phyloP scores from a whole-genome alignment of 1,284 basidiomycete species.

The Agaricales sp. region DNA sequence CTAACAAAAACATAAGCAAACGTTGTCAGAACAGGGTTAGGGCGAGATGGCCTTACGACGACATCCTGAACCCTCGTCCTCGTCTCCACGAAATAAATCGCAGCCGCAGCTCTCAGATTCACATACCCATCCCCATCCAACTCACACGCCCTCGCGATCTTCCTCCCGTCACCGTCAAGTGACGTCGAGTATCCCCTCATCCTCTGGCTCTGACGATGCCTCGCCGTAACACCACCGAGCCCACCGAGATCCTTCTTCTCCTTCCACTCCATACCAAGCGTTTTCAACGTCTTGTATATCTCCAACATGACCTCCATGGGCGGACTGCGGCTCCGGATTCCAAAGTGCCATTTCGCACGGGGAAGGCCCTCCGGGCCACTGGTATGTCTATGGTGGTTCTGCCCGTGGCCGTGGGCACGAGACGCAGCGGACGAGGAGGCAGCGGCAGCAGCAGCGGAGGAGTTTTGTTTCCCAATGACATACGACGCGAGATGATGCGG shows the following conservation, averaged over 20 bases:
- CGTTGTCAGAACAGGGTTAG: conserved; percentile 4
- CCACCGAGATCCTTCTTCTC: conserved; percentile 69
- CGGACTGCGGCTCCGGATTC: conserved; percentile 88
- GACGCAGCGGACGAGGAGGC: neutral
- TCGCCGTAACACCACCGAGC: conserved; percentile 31
- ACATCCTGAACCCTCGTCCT: conserved; percentile 83
- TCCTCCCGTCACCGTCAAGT: conserved; percentile 20
- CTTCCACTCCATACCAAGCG: conserved; percentile 95
- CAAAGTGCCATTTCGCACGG: conserved; percentile 93
- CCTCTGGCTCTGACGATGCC: neutral
- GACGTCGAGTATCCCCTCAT: neutral
- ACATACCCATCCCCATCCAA: conserved; percentile 32
- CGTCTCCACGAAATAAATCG: conserved; percentile 93
- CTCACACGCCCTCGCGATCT: neutral
- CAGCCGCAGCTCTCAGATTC: conserved; percentile 56
- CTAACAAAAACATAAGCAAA: conserved; percentile 28
- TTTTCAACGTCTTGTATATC: conserved; percentile 89
- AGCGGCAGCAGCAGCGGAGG: conserved; percentile 19
- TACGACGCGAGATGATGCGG: conserved; percentile 35
- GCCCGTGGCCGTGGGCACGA: conserved; percentile 33
- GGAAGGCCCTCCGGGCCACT: conserved; percentile 31
- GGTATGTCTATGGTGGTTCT: conserved; percentile 36
- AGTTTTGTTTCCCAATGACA: conserved; percentile 21
- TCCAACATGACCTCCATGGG: conserved; percentile 99
- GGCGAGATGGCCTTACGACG: conserved; percentile 48